Evolutionary conservation across 2,329 filamentous ascomycete genomes (phyloP), one percentile per base, ranked within the genome.

Genomic region (Paracorniculantispora psalliotae): DNA sequence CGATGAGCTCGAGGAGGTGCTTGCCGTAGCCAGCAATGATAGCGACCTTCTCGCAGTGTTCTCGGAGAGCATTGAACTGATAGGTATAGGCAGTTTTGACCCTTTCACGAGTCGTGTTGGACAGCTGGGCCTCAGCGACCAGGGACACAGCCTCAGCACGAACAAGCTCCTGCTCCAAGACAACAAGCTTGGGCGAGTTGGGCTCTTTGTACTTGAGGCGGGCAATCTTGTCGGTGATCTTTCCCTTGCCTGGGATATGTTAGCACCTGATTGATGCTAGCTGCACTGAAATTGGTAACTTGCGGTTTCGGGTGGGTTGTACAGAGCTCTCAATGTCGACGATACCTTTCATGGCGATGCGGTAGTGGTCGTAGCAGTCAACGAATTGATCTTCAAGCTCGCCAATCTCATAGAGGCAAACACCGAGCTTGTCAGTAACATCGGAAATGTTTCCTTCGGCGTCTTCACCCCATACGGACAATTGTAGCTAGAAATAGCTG

Each of bases 121-220:
- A 97, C 55, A 99, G 84, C 79, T 99, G 94, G 8, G 94, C 94
- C 76, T 99, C 94, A 63, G 94, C 94, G 59, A 99, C 94, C 15
- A 99, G 86, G n/a, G 94, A 97, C 76, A 99, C 94, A 68, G 94
- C 94, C 77, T 99, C 94, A 66, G 94, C 94, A 68, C 94, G 92
- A 67, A 99, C 94, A 61, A 99, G 90, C 77, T 99, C 94, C 77
- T 99, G 94, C 78, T 99, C 94, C 58, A 99, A 87, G 43, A 99
- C 92, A 60, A 97, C 92, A 67, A 99, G 97, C 79, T 92, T 94
- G 64, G 93, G 92, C 35, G 92, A 97, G 80, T 96, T 96, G 66
- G 94, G 94, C 76, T 99, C 94, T 81, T 99, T 99, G 86, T 97
- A 99, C 78, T 99, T 99, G 69, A 99, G 85, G 75, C 97, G 93